Conservation (phyloP, 2,329 filamentous ascomycete genomes). For the Claviceps sp. region DNA sequence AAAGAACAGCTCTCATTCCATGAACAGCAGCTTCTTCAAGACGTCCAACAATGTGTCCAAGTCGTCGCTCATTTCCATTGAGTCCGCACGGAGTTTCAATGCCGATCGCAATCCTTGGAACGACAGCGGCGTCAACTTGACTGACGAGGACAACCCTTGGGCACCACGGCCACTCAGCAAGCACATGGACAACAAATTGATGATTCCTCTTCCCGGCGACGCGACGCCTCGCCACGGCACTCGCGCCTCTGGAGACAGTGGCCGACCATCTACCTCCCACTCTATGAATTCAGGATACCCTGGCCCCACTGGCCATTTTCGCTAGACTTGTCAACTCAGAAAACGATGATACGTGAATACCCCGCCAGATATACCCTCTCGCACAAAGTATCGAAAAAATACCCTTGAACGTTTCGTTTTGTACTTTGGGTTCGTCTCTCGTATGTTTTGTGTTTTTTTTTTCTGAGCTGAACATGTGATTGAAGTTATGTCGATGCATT, state of each 20-base stretch:
- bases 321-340: conserved; percentile 50
- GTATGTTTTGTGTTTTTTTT: neutral
- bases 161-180: conserved; percentile 49
- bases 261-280: conserved; percentile 86
- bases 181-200: conserved; percentile 49
- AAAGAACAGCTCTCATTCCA: conserved; percentile 84
- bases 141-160: conserved; percentile 71
- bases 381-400: conserved; percentile 36
- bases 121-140: conserved; percentile 87
- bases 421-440: neutral
- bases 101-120: conserved; percentile 97
- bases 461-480: conserved; percentile 1
- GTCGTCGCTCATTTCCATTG: conserved; percentile 88
- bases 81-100: conserved; percentile 79
- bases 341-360: conserved; percentile 39
- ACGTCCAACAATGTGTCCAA: conserved; percentile 84
- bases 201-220: conserved; percentile 61
- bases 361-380: conserved; percentile 54
- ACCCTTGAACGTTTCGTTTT: conserved; percentile 26
- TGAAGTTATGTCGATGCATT: conserved; percentile 7
- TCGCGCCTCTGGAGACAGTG: conserved; percentile 79
- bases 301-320: conserved; percentile 79
- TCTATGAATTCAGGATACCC: conserved; percentile 94
- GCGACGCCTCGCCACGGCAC: conserved; percentile 71
- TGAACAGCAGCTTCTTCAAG: conserved; percentile 78